These are phyloP conservation scores for Phyllosticta capitalensis DNA, from an alignment of 2,329 filamentous ascomycete species.

Conservation along the genomic window DNA sequence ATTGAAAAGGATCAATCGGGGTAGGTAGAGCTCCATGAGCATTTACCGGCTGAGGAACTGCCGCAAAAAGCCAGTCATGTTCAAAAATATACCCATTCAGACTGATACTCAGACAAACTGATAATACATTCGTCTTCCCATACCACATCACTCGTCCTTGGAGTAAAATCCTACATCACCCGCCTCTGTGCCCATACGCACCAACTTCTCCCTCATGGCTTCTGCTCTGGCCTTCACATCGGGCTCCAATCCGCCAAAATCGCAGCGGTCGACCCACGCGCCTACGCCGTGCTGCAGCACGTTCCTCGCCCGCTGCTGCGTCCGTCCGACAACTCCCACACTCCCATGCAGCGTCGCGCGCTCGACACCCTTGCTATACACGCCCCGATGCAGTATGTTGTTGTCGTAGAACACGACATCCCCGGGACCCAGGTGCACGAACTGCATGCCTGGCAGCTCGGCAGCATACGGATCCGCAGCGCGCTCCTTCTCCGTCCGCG, in stretches of 20 bases:
- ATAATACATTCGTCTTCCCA: not conserved
- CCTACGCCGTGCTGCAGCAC: conserved; percentile 68
- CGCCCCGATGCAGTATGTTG: conserved; percentile 71
- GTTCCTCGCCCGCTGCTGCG: conserved; percentile 53
- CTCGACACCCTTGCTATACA: conserved; percentile 51
- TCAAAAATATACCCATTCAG: not conserved
- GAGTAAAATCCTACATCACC: conserved; percentile 50
- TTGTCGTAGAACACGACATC: conserved; percentile 86
- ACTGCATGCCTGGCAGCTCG: conserved; percentile 52
- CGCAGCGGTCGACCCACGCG: conserved; percentile 51
- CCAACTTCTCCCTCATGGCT: conserved; percentile 49
- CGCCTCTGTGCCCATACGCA: conserved; percentile 51
- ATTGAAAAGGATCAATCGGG: not conserved
- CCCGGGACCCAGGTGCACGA: conserved; percentile 59
- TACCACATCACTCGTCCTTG: conserved; percentile 23
- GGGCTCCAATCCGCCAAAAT: conserved; percentile 42
- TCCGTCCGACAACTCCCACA: conserved; percentile 52
- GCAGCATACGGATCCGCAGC: conserved; percentile 55
- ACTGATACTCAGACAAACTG: not conserved
- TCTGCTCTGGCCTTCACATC: conserved; percentile 40
- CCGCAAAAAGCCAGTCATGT: not conserved
- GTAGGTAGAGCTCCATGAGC: not conserved
- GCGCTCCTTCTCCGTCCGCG: conserved; percentile 61
- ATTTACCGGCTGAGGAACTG: not conserved
- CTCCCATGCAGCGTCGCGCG: conserved; percentile 64